Conservation (phyloP, 2,329 filamentous ascomycete species). For the Fonsecaea multimorphosa region DNA sequence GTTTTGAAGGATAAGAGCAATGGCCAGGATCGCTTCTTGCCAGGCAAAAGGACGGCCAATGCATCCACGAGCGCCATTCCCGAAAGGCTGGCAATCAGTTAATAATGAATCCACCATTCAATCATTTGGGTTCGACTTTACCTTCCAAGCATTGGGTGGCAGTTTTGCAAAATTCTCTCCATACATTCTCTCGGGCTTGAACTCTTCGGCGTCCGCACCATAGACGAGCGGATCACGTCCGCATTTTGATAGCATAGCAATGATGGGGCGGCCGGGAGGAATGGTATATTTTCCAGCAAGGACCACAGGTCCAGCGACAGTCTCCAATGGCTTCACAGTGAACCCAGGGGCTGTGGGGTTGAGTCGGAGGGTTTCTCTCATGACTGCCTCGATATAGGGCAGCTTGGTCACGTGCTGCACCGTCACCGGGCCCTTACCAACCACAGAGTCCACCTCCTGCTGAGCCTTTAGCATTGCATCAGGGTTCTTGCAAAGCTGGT, state of each 20-base stretch:
- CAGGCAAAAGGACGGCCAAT: constrained; percentile 76
- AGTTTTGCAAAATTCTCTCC: constrained; percentile 71
- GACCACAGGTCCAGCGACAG: constrained; percentile 27
- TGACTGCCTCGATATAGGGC: constrained; percentile 68
- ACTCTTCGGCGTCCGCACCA: constrained; percentile 69
- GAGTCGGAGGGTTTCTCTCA: constrained; percentile 71
- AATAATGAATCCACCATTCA: background rate
- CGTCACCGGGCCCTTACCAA: constrained; percentile 59
- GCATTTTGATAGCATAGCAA: constrained; percentile 58
- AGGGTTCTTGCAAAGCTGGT: constrained; percentile 69
- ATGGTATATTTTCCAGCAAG: constrained; percentile 65
- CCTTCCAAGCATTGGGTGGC: constrained; percentile 68
- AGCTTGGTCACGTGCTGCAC: constrained; percentile 67
- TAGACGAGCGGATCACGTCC: constrained; percentile 70
- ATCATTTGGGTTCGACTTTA: constrained; percentile 6
- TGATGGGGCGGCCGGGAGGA: constrained; percentile 58
- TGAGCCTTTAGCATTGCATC: constrained; percentile 66
- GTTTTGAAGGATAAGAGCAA: constrained; percentile 71
- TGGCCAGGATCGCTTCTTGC: constrained; percentile 71
- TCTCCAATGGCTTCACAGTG: constrained; percentile 55
- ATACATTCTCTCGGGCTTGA: constrained; percentile 74
- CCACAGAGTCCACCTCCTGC: constrained; percentile 69
- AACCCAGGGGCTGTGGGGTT: constrained; percentile 66
- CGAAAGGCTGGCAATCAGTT: constrained; percentile 63
- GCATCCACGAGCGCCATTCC: constrained; percentile 72